Evolutionary conservation across 257 asterid species (phyloP).

Genomic region (Salvia hispanica): DNA sequence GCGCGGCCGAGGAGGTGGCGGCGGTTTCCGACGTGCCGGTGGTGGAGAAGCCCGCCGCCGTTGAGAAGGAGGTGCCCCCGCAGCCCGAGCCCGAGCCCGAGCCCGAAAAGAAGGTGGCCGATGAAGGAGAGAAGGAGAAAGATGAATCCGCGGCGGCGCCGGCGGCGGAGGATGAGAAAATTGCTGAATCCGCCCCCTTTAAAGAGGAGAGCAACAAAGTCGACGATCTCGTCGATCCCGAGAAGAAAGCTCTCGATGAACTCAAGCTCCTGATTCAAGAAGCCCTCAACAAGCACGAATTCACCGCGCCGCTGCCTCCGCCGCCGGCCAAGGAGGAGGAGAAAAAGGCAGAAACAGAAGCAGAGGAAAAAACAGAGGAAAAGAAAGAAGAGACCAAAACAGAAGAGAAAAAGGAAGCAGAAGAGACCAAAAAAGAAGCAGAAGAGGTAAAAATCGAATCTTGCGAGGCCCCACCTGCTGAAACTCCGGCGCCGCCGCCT

Average conservation of each 20-base stretch:
- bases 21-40: slow-evolving; percentile 54
- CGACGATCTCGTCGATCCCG: slow-evolving; percentile 84
- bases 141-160: slow-evolving; percentile 19
- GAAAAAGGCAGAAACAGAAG: slow-evolving; percentile 31
- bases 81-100: slow-evolving; percentile 28
- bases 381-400: slow-evolving; percentile 31
- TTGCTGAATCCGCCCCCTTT: slow-evolving; percentile 67
- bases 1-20: slow-evolving; percentile 45
- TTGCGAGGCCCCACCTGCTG: slow-evolving; percentile 36
- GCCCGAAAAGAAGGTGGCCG: slow-evolving; percentile 32
- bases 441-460: slow-evolving; percentile 35
- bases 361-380: slow-evolving; percentile 34
- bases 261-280: slow-evolving; percentile 66
- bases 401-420: slow-evolving; percentile 16
- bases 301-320: slow-evolving; percentile 53
- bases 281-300: slow-evolving; percentile 77
- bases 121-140: slow-evolving; percentile 34
- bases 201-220: slow-evolving; percentile 92
- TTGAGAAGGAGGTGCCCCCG: slow-evolving; percentile 40
- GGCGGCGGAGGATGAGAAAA: slow-evolving; percentile 35
- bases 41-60: slow-evolving; percentile 33
- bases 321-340: slow-evolving; percentile 42
- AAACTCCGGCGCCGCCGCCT: slow-evolving; percentile 42
- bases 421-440: no score
- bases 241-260: slow-evolving; percentile 89